Percentiles rank a stretch among this genome's conserved stretches.
Evolutionary conservation across 306 rosid species (phyloP).

Genomic region (Begonia loranthoides): DNA sequence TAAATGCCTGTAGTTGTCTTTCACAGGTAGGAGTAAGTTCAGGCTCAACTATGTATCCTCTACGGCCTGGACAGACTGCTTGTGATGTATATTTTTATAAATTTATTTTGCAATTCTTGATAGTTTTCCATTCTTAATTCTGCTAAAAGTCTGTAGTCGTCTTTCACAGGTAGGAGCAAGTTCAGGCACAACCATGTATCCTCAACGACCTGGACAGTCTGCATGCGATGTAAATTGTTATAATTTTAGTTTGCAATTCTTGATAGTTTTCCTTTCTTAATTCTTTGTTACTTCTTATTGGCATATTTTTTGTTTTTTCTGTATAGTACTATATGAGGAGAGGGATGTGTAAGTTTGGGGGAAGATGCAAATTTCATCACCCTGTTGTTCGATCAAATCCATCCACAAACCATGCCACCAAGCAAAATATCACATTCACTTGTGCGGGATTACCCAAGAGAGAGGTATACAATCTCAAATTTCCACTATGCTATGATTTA

Average conservation of each 20-base stretch:
- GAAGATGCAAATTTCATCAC: constrained; percentile 78
- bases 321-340: constrained; percentile 81
- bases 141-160: not conserved
- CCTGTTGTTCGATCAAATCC: constrained; percentile 68
- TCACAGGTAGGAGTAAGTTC: constrained; percentile 20
- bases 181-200: constrained; percentile 38
- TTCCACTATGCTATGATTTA: not conserved
- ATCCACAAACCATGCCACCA: constrained; percentile 19
- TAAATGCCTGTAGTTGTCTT: not conserved
- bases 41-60: constrained; percentile 52
- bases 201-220: constrained; percentile 82
- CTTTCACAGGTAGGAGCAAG: constrained; percentile 17
- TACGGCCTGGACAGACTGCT: constrained; percentile 78
- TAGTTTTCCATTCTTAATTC: not conserved
- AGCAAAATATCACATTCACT: constrained; percentile 51
- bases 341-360: constrained; percentile 73
- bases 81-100: constrained; percentile 52
- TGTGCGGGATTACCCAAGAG: constrained; percentile 91
- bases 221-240: constrained; percentile 64
- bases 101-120: not conserved
- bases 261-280: not conserved
- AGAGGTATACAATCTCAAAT: constrained; percentile 40
- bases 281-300: not conserved
- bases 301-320: constrained; percentile 1
- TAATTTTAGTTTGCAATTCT: not conserved